phyloP scores from a whole-genome alignment of 164 flowering plant species.

The Pachysandra terminalis region DNA sequence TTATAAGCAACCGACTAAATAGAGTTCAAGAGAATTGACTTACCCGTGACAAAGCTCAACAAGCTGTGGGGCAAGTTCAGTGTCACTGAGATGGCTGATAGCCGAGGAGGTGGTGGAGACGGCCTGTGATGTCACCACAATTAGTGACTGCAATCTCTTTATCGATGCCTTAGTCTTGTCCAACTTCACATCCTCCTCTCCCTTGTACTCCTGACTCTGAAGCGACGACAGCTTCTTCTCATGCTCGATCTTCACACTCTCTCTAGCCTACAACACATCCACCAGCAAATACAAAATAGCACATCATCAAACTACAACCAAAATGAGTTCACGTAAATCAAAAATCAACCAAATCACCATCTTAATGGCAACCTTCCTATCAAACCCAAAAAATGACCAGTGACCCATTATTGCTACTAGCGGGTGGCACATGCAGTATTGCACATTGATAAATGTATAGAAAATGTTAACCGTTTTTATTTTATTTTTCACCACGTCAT shows the following conservation, averaged over 20 bases:
- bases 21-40: conserved; percentile 12
- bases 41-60: conserved; percentile 91
- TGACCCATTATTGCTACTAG: too few relatives aligned
- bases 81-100: conserved; percentile 61
- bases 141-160: conserved; percentile 73
- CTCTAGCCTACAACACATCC: conserved; percentile 61
- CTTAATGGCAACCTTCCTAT: too few relatives aligned
- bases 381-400: too few relatives aligned
- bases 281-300: conserved; percentile 5
- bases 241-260: conserved; percentile 87
- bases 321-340: background rate
- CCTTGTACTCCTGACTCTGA: conserved; percentile 83
- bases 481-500: too few relatives aligned
- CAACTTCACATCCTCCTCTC: conserved; percentile 72
- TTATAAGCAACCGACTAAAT: too few relatives aligned
- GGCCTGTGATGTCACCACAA: conserved; percentile 84
- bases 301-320: background rate
- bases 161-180: conserved; percentile 97
- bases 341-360: background rate
- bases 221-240: conserved; percentile 75
- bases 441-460: too few relatives aligned
- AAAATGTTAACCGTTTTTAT: too few relatives aligned
- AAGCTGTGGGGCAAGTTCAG: conserved; percentile 85
- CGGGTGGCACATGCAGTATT: too few relatives aligned
- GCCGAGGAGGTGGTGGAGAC: conserved; percentile 82